Evolutionary conservation across 2,329 filamentous ascomycete species (phyloP).

Genomic region (Arthroderma uncinatum): DNA sequence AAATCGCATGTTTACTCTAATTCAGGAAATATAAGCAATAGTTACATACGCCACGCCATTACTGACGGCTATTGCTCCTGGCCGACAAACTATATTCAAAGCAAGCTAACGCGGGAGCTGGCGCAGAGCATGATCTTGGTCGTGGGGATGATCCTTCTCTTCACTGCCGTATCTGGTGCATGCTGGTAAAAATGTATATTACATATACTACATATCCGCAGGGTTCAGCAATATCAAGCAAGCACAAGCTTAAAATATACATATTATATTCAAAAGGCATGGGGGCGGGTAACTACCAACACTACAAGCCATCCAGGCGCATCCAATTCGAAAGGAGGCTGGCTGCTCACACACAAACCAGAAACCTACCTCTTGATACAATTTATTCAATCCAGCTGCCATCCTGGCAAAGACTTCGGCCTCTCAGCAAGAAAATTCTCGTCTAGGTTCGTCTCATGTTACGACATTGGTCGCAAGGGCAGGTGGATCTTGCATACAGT

Average conservation of each 20-base stretch:
- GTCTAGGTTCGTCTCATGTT: background rate
- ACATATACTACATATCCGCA: background rate
- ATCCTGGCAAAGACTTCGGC: background rate
- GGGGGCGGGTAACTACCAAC: background rate
- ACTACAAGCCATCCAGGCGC: background rate
- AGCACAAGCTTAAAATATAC: background rate
- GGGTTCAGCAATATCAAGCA: background rate
- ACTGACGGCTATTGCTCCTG: background rate
- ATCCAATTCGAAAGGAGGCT: background rate
- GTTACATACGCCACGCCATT: background rate
- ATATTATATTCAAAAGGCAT: background rate
- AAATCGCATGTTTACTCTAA: background rate
- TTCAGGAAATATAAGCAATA: background rate
- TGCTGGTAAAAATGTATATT: background rate
- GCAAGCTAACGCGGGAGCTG: constrained; percentile 1
- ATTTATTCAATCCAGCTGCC: background rate
- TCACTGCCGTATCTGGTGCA: background rate
- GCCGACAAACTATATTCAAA: background rate
- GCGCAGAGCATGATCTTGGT: background rate
- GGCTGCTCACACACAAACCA: background rate
- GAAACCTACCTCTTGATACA: background rate
- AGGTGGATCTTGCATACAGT: background rate
- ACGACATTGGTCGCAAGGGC: background rate
- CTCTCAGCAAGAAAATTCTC: background rate
- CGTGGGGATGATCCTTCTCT: background rate